A percentile compares a stretch with the other conserved stretches of the same genome.
Evolutionary conservation across 169 alveolate species (phyloP).

Genomic region (Toxoplasma gondii): DNA sequence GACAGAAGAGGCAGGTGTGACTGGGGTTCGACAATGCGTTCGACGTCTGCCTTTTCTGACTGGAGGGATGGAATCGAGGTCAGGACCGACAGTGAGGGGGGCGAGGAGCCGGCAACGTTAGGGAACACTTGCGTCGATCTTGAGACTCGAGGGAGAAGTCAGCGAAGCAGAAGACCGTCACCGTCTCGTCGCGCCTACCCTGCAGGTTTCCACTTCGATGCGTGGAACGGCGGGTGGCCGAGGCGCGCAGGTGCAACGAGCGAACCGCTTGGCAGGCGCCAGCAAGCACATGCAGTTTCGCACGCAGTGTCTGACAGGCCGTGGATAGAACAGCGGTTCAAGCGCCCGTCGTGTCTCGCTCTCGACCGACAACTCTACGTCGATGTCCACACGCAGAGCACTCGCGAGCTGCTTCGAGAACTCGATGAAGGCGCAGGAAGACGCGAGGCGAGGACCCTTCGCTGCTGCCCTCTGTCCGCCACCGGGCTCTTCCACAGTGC

Average conservation of each 20-base stretch:
- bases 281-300: neutral
- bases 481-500: neutral
- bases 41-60: no score
- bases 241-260: neutral
- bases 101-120: no score
- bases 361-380: neutral
- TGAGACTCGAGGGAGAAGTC: neutral
- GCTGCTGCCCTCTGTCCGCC: conserved; percentile 16
- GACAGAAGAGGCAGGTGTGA: no score
- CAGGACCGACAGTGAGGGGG: no score
- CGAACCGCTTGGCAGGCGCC: neutral
- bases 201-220: neutral
- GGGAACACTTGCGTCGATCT: neutral
- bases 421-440: neutral
- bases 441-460: neutral
- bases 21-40: no score
- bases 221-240: neutral
- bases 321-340: conserved; percentile 9
- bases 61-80: no score
- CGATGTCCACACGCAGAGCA: conserved; percentile 21
- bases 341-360: neutral
- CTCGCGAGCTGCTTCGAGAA: conserved; percentile 7
- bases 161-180: neutral
- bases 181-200: neutral
- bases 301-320: neutral